Evolutionary conservation across 495 filamentous ascomycete genomes (phyloP), one percentile per base, ranked within the genome.

Genomic region (Podospora fimiseda): DNA sequence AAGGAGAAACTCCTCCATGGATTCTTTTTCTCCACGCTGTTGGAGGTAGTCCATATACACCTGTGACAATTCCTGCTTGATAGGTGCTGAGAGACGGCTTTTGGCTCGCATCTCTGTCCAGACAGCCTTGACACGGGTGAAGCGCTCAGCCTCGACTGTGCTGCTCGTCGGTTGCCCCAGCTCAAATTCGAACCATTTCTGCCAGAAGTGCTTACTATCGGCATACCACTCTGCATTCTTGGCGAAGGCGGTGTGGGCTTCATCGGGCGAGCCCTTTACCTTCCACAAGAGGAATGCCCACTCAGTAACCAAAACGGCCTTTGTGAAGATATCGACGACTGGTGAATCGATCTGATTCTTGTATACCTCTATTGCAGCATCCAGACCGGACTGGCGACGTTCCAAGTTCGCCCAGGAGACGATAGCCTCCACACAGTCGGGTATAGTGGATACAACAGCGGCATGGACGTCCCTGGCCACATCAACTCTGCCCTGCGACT

Each of bases 271-370:
- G 7, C 90, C 92, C 72, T 93, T 90, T 64, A 90, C 82, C 69
- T 90, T 95, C 89, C 90, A 96, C 44, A 97, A 62, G 33, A 97
- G 71, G 11, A 79, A 80, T 14, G 94, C 94, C 89, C 90, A 96
- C 64, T 94, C 88, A 2, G 87, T 87, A 39, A 93, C 88, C 30
- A 96, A 77, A 2, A 86, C 86, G 14, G 89, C 92, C 66, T 94
- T 95, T 22, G 88, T 85, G 60, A 84, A 85, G 59, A 90, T 77
- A 56, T 91, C 84, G 40, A 84, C 82, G 23, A 81, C 68, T 6
- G 80, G 75, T 9, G 80, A 82, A 53, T 92, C 84, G 48, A 95
- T 84, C 48, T 93, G 87, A 16, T 70, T 74, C 68, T 91, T 89
- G 65, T 90, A 90, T 9, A 95, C 79, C 37, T 86, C 78, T 57